Percentiles rank a stretch among this genome's conserved stretches.
Evolutionary conservation across 2,329 filamentous ascomycete species (phyloP).

Genomic region (Proliferodiscus dingleyae): DNA sequence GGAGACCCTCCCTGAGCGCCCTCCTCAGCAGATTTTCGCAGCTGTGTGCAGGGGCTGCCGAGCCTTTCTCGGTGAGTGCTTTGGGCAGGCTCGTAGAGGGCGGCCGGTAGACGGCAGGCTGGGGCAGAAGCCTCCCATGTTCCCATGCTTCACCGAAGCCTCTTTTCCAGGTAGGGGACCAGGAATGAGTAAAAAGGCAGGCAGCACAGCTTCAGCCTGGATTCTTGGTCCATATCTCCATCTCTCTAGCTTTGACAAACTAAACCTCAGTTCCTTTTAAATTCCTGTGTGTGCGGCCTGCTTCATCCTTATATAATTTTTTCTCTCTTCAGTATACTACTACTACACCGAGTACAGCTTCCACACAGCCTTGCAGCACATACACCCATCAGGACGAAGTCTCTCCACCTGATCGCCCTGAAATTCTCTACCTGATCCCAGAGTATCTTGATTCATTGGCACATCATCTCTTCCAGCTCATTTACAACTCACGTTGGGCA

Average conservation of each 20-base stretch:
- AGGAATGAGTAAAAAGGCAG: slow-evolving; percentile 1
- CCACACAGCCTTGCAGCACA: slow-evolving; percentile 3
- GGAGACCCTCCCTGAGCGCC: neutral
- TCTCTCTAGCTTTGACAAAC: neutral
- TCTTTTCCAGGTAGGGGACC: neutral
- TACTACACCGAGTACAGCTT: neutral
- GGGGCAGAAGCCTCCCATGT: neutral
- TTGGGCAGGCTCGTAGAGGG: neutral
- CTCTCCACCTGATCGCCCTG: neutral
- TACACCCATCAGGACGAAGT: neutral
- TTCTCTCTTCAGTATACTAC: neutral
- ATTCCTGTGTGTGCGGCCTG: neutral
- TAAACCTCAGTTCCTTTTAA: neutral
- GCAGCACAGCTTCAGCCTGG: slow-evolving; percentile 1
- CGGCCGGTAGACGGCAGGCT: neutral
- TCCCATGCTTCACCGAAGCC: neutral
- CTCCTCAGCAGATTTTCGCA: no score
- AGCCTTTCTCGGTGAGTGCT: neutral
- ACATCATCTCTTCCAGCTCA: neutral
- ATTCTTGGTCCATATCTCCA: neutral
- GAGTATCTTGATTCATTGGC: neutral
- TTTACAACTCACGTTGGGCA: slow-evolving; percentile 1
- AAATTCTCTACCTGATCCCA: neutral
- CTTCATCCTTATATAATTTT: neutral
- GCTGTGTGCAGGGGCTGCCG: neutral